A percentile compares a stretch with the other conserved stretches of the same genome.
phyloP scores from a whole-genome alignment of 2,329 filamentous ascomycete species.

The Phyllosticta citribraziliensis region DNA sequence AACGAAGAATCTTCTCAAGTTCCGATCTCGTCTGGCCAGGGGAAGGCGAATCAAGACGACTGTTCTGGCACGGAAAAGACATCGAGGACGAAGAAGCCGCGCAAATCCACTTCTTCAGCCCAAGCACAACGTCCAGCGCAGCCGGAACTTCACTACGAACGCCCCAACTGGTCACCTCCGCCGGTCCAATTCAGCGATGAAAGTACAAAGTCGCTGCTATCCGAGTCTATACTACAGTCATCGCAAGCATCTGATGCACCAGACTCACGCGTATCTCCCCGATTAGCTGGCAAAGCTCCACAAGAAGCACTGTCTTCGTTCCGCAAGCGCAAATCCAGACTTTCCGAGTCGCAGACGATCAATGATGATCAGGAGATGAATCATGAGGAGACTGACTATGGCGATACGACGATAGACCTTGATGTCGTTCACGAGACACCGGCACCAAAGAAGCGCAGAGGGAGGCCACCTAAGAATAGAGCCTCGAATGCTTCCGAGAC shows the following conservation, averaged over 20 bases:
- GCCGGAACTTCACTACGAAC: neutral
- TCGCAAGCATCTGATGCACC: no score
- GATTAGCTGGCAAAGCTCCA: neutral
- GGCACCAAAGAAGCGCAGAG: constrained; percentile 4
- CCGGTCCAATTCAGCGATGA: neutral
- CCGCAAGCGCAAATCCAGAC: constrained; percentile 2
- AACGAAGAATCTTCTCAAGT: neutral
- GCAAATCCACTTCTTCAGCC: neutral
- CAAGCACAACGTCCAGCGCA: neutral
- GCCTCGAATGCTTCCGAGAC: constrained; percentile 18
- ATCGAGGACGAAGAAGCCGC: neutral
- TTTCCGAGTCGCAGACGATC: constrained; percentile 1
- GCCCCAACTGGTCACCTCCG: neutral
- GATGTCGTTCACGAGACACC: neutral
- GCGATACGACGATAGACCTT: neutral
- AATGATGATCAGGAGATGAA: neutral
- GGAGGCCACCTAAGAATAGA: neutral
- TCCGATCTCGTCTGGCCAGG: neutral
- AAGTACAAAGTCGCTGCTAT: no score
- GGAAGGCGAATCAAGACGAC: neutral
- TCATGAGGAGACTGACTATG: neutral
- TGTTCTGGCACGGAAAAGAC: neutral
- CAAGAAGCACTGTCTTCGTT: neutral
- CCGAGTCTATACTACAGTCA: no score
- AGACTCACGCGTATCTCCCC: neutral